Percentiles rank a stretch among this genome's conserved stretches.
Conservation (phyloP, 768 basidiomycete species). For the Rhodotorula taiwanensis region DNA sequence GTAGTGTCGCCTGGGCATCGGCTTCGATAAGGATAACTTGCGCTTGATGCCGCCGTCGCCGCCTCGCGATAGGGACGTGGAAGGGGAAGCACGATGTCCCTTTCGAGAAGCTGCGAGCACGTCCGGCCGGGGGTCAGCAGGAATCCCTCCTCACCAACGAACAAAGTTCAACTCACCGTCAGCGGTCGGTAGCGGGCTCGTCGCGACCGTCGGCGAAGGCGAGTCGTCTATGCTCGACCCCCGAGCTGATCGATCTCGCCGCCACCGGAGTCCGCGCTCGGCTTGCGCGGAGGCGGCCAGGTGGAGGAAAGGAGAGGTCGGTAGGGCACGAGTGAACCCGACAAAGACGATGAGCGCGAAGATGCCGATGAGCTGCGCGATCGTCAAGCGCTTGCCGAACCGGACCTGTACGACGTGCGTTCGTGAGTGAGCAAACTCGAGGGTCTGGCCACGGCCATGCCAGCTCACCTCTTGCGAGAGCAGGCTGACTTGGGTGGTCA, state of each 20-base stretch:
- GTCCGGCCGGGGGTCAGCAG: neutral
- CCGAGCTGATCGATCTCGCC: too few species aligned
- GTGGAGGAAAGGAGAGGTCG: conserved; percentile 35
- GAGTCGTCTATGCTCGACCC: too few species aligned
- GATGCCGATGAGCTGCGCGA: conserved; percentile 77
- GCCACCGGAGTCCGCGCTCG: too few species aligned
- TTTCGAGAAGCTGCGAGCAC: neutral
- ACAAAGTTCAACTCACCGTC: neutral
- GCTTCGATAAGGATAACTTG: conserved; percentile 13
- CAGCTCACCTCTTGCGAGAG: conserved; percentile 75
- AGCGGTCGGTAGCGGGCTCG: too few species aligned
- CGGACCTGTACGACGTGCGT: conserved; percentile 55
- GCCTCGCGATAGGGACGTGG: neutral
- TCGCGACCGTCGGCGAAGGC: too few species aligned
- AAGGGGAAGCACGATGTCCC: neutral
- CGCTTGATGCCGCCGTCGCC: conserved; percentile 14
- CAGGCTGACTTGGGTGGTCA: conserved; percentile 63
- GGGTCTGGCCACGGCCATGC: too few species aligned
- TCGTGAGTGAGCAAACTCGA: too few species aligned
- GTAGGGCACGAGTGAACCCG: conserved; percentile 70
- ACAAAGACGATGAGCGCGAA: conserved; percentile 79
- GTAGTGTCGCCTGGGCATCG: conserved; percentile 23
- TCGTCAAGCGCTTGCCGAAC: conserved; percentile 79
- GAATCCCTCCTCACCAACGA: neutral
- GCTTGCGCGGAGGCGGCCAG: neutral